Base-by-base conservation (phyloP, 495 filamentous ascomycete genomes). In the Letharia columbiana region DNA sequence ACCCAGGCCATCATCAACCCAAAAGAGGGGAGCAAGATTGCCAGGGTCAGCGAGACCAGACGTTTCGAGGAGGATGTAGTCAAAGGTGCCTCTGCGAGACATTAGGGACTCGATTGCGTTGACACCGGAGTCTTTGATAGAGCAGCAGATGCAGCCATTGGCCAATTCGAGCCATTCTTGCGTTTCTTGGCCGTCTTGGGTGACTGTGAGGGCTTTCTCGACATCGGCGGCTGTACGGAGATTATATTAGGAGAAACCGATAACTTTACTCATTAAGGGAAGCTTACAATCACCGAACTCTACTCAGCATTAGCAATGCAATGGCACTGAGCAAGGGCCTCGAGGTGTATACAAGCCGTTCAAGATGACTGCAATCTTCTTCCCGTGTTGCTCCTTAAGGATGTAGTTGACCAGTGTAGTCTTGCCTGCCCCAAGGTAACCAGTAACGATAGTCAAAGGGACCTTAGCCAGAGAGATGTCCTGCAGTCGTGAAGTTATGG, bases 81-180 rank as follows among this genome's bases (percentile, higher is more conserved):
- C 95, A 72, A 98, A 98, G 45, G 87, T 84, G 50, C 94, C 94
- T 63, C 90, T 90, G 68, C 89, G 89, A 67, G 91, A 89, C 90
- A 98, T 97, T n/a, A 98, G 80, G 23, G 89, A 89, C 77, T 98
- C 94, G 66, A 98, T 92, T 66, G 94, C 95, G 70, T 87, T 87
- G 61, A 98, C 92, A 54, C 95, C 94, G 11, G 86, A 83, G 76
- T 97, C 93, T 80, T 96, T 98, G 71, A 98, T 92, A 33, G 93
- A 96, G 77, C 94, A 98, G 78, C 94, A 98, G 70, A 98, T 92
- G 79, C 94, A 98, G 66, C 94, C 94, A 72, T 98, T 98, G 56
- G 89, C 91, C 60, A 98, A 86, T 69, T 96, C 91, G 59, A 98
- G 85, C 93, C 93, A 97, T 77, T 96, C 92, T 70, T 94, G 88